phyloP scores from a whole-genome alignment of 2,329 filamentous ascomycete species.

The Apiospora sp. region DNA sequence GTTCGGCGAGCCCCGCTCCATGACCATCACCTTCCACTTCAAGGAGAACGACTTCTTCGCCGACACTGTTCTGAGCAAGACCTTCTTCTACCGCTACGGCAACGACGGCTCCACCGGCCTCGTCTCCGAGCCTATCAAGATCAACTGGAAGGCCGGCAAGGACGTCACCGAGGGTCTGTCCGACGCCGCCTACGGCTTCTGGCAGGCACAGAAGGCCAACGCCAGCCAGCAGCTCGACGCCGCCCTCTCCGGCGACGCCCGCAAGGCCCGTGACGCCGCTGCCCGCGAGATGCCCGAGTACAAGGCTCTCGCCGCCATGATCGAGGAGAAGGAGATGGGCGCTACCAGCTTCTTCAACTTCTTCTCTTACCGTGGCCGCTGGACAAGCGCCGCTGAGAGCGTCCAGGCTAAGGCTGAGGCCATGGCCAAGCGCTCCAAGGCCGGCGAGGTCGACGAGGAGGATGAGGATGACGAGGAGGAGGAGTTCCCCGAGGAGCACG shows the following conservation, averaged over 20 bases:
- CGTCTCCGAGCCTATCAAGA: constrained; percentile 72
- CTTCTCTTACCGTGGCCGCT: constrained; percentile 70
- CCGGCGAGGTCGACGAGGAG: constrained; percentile 44
- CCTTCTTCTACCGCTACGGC: constrained; percentile 70
- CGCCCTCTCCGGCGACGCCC: constrained; percentile 37
- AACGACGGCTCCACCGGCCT: constrained; percentile 66
- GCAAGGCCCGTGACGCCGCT: constrained; percentile 38
- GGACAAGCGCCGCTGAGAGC: constrained; percentile 68
- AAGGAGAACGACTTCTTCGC: constrained; percentile 69
- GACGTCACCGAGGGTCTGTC: constrained; percentile 70
- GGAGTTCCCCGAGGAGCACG: constrained; percentile 43
- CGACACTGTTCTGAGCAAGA: constrained; percentile 69
- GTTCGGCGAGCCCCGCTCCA: constrained; percentile 67
- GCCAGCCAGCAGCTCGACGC: constrained; percentile 46
- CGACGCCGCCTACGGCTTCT: constrained; percentile 65
- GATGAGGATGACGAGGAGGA: constrained; percentile 46
- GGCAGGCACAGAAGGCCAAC: constrained; percentile 59
- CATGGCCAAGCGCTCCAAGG: constrained; percentile 44
- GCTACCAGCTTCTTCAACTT: constrained; percentile 73
- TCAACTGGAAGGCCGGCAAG: constrained; percentile 71
- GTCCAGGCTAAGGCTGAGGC: constrained; percentile 61
- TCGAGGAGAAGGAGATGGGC: constrained; percentile 36
- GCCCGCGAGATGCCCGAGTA: constrained; percentile 39
- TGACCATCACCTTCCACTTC: constrained; percentile 64
- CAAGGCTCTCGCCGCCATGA: constrained; percentile 35